Evolutionary conservation across 2,329 filamentous ascomycete genomes (phyloP).

Genomic region (Neofusicoccum ribis): DNA sequence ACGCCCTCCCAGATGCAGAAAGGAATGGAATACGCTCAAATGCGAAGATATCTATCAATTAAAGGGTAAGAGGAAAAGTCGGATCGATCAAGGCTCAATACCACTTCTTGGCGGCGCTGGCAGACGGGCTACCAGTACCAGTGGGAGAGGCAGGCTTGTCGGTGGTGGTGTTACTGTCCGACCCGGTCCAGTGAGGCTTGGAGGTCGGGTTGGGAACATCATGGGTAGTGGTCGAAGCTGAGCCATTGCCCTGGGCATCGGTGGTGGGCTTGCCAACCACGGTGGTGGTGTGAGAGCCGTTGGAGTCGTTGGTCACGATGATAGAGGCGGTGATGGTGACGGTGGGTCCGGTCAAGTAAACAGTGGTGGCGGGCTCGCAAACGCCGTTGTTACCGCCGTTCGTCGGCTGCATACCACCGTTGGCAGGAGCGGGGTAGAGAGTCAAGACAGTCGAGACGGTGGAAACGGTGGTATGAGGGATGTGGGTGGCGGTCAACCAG

Average conservation of each 20-base stretch:
- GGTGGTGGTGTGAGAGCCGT: neutral
- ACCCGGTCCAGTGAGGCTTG: slow-evolving; percentile 1
- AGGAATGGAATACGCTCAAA: neutral
- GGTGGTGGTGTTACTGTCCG: neutral
- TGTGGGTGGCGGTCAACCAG: slow-evolving; percentile 39
- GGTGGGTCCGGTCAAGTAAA: neutral
- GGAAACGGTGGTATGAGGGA: slow-evolving; percentile 31
- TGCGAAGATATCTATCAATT: neutral
- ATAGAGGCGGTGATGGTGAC: neutral
- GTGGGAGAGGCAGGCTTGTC: neutral
- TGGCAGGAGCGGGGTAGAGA: slow-evolving; percentile 7
- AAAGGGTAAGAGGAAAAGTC: neutral
- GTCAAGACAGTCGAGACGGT: slow-evolving; percentile 16
- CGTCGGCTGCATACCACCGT: neutral
- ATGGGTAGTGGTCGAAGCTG: neutral
- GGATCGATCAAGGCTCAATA: neutral
- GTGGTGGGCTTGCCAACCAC: neutral
- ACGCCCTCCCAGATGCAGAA: neutral
- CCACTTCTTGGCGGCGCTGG: slow-evolving; percentile 1
- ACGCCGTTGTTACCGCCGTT: neutral
- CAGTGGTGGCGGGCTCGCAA: slow-evolving; percentile 2
- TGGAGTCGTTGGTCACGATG: neutral
- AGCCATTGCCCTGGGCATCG: neutral
- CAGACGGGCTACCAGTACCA: slow-evolving; percentile 4
- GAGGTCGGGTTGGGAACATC: neutral